A percentile compares a stretch with the other conserved stretches of the same genome.
Evolutionary conservation across 2,329 filamentous ascomycete genomes (phyloP).

Genomic region (Monilinia fructicola): DNA sequence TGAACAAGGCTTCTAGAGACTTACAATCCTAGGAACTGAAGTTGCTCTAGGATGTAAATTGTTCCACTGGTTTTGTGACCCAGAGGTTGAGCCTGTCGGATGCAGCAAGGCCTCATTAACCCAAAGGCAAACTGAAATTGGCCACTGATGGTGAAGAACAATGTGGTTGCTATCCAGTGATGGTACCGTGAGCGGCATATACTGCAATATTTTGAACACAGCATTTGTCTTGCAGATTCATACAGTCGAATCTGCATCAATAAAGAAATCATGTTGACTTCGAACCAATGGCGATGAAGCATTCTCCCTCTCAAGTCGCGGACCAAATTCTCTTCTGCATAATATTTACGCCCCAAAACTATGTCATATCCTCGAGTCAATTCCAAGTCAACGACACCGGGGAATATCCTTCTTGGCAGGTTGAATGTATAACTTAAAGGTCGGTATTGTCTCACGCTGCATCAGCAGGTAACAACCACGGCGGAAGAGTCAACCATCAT

Average conservation of each 20-base stretch:
- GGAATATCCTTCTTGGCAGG: background rate
- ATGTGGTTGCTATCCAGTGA: background rate
- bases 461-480: background rate
- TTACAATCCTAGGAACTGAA: background rate
- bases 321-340: background rate
- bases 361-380: background rate
- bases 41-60: background rate
- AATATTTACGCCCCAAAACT: background rate
- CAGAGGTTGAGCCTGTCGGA: background rate
- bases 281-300: background rate
- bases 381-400: background rate
- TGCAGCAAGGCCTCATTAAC: background rate
- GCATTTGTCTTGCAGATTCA: background rate
- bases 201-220: background rate
- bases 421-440: constrained; percentile 3
- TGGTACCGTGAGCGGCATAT: background rate
- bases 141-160: background rate
- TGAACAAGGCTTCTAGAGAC: background rate
- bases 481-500: background rate
- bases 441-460: background rate
- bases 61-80: background rate
- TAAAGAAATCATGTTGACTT: background rate
- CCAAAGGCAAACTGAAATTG: background rate
- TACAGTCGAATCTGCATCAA: background rate
- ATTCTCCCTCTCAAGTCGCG: background rate